Evolutionary conservation across 2,329 filamentous ascomycete genomes (phyloP).

Genomic region (Penicillium brevicompactum): DNA sequence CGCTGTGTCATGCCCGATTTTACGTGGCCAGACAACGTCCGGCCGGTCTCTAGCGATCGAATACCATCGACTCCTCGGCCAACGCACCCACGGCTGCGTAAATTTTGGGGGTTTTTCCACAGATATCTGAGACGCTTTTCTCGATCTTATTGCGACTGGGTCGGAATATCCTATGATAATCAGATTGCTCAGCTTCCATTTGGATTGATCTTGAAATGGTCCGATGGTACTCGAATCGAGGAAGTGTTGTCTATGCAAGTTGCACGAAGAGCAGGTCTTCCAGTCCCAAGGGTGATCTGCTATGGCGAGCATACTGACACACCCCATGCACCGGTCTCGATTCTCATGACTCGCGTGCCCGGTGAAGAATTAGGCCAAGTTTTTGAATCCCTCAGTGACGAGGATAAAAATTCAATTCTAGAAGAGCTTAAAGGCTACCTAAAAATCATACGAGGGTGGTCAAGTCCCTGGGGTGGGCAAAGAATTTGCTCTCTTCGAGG

Average conservation of each 20-base stretch:
- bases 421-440: constrained; percentile 35
- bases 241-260: constrained; percentile 38
- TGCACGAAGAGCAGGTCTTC: constrained; percentile 32
- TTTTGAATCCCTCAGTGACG: constrained; percentile 30
- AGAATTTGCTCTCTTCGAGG: constrained; percentile 34
- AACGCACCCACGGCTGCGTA: constrained; percentile 15
- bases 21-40: constrained; percentile 17
- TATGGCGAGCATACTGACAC: constrained; percentile 37
- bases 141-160: constrained; percentile 32
- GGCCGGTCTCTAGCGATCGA: constrained; percentile 8
- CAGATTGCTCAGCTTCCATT: constrained; percentile 41
- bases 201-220: constrained; percentile 42
- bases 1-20: constrained; percentile 23
- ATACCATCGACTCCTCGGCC: constrained; percentile 27
- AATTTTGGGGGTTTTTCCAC: constrained; percentile 35
- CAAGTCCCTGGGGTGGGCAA: constrained; percentile 25
- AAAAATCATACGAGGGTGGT: constrained; percentile 35
- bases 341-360: constrained; percentile 43
- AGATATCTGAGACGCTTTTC: constrained; percentile 31
- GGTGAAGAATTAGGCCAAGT: constrained; percentile 35
- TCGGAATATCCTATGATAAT: constrained; percentile 31
- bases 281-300: constrained; percentile 35
- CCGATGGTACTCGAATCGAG: constrained; percentile 38
- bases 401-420: constrained; percentile 30
- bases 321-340: constrained; percentile 36